Percentiles rank a stretch among this genome's conserved stretches.
phyloP scores from a whole-genome alignment of 2,329 filamentous ascomycete genomes.

The Colletotrichum coccodes region DNA sequence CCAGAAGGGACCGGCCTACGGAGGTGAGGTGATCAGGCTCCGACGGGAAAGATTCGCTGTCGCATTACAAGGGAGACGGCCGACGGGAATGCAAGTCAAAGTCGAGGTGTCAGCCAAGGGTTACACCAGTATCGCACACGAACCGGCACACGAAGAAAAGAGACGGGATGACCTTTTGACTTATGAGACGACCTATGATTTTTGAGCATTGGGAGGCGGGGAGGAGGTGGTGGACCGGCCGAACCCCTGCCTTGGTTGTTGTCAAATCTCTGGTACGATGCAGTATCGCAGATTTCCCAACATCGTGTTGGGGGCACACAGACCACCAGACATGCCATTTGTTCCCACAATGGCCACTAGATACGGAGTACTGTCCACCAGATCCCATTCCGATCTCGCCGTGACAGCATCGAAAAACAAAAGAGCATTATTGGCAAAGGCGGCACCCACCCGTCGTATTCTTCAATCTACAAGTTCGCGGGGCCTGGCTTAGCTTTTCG shows the following conservation, averaged over 20 bases:
- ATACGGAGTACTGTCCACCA: neutral
- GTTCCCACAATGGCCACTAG: neutral
- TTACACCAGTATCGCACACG: conserved; percentile 13
- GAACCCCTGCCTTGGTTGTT: neutral
- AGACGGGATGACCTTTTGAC: conserved; percentile 18
- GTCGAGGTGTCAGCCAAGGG: conserved; percentile 24
- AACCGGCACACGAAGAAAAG: conserved; percentile 4
- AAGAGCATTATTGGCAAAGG: neutral
- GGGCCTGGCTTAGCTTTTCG: neutral
- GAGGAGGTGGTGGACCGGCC: neutral
- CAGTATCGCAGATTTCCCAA: conserved; percentile 2
- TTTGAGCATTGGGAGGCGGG: neutral
- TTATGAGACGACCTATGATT: neutral
- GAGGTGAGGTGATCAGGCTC: neutral
- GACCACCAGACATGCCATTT: neutral
- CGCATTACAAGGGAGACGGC: conserved; percentile 9
- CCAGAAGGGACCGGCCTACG: too few species aligned
- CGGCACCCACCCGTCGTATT: neutral
- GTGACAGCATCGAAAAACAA: neutral
- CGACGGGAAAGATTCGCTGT: conserved; percentile 8
- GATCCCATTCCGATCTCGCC: neutral
- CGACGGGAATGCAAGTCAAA: conserved; percentile 22
- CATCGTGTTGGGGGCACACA: neutral
- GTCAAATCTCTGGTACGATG: conserved; percentile 22
- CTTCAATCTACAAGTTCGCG: neutral